Evolutionary conservation across 2,329 filamentous ascomycete species (phyloP).

Genomic region (Zasmidium citrigriseum): DNA sequence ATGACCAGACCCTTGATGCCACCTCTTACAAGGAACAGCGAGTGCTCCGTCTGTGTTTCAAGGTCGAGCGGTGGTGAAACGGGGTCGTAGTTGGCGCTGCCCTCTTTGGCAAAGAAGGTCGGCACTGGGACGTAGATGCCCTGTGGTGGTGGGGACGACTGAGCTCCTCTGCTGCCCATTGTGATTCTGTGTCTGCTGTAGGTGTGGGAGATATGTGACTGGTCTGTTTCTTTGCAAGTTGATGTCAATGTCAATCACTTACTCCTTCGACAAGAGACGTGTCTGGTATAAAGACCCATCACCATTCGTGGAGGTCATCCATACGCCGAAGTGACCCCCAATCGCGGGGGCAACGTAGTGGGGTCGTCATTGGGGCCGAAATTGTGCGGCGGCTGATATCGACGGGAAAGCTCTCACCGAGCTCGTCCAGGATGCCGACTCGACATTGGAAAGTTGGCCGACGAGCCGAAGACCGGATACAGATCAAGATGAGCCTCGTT

Average conservation of each 20-base stretch:
- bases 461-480: background rate
- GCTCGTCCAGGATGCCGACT: background rate
- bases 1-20: conserved; percentile 64
- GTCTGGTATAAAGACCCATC: background rate
- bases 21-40: conserved; percentile 59
- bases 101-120: conserved; percentile 62
- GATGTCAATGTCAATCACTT: background rate
- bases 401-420: background rate
- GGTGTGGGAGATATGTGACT: background rate
- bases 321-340: background rate
- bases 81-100: conserved; percentile 44
- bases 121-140: conserved; percentile 63
- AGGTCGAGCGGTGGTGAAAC: conserved; percentile 58
- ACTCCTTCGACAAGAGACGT: background rate
- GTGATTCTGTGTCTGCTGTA: background rate
- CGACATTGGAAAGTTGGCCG: background rate
- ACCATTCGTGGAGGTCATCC: background rate
- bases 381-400: background rate
- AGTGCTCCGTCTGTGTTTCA: conserved; percentile 59
- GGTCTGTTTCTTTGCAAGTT: no score
- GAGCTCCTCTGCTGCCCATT: background rate
- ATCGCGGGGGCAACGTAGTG: background rate
- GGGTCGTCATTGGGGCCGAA: background rate
- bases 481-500: background rate
- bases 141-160: conserved; percentile 3